Evolutionary conservation across 2,329 filamentous ascomycete genomes (phyloP).

Genomic region (Emmonsiellopsis sp.): DNA sequence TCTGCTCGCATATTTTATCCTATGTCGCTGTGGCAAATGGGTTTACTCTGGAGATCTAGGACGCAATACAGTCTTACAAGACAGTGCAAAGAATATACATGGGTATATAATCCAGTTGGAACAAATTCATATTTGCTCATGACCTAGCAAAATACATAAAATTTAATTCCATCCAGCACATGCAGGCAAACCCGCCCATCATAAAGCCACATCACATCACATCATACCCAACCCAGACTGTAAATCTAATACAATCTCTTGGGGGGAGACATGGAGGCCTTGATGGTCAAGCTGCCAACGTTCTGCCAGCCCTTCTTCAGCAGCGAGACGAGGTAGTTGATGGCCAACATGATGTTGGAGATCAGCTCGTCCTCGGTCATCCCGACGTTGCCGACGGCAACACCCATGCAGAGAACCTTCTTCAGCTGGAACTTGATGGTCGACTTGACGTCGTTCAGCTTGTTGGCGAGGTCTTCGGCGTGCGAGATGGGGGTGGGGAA

Average conservation of each 20-base stretch:
- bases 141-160: no score
- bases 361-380: conserved; percentile 96
- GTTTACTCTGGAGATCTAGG: no score
- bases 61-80: no score
- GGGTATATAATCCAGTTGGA: no score
- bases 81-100: no score
- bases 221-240: conserved; percentile 9
- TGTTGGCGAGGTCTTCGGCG: conserved; percentile 82
- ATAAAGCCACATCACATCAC: not conserved
- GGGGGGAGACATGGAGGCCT: conserved; percentile 98
- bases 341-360: conserved; percentile 98
- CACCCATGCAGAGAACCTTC: conserved; percentile 99
- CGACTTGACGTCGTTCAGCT: conserved; percentile 99
- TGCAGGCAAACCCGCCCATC: not conserved
- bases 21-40: no score
- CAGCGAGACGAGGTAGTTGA: conserved; percentile 99
- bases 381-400: conserved; percentile 95
- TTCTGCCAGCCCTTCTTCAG: conserved; percentile 99
- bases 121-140: no score
- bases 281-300: conserved; percentile 98
- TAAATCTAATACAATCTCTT: conserved; percentile 84
- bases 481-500: conserved; percentile 99
- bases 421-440: conserved; percentile 99
- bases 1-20: no score
- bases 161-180: not conserved